Conservation (phyloP, 129 eudicot genomes). For the Cynara cardunculus region DNA sequence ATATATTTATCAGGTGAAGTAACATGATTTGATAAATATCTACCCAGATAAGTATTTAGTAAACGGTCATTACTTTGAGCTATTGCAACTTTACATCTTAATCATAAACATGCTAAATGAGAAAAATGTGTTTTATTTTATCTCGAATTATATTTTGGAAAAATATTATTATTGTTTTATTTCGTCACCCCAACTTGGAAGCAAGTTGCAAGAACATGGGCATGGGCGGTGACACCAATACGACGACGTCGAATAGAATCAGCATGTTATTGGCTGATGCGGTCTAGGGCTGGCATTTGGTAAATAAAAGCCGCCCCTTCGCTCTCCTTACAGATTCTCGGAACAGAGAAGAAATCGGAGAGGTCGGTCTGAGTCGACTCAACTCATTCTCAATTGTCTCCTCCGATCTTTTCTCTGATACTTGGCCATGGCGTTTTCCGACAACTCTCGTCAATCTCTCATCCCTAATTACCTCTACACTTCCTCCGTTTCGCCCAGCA, state of each 20-base stretch:
- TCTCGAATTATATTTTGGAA: not conserved
- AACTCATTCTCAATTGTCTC: not conserved
- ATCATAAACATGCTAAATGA: too few relatives aligned
- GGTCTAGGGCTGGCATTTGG: conserved; percentile 10
- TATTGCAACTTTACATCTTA: too few relatives aligned
- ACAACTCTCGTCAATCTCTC: conserved; percentile 48
- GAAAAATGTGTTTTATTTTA: not conserved
- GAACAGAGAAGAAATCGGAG: conserved; percentile 29
- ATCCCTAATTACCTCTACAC: conserved; percentile 66
- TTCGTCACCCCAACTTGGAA: not conserved
- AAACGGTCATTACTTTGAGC: too few relatives aligned
- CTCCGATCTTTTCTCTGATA: conserved; percentile 24
- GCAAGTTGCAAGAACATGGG: conserved; percentile 14
- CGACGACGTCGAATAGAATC: conserved; percentile 12
- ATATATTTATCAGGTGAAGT: too few relatives aligned
- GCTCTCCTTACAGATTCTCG: conserved; percentile 7
- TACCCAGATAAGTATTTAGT: too few relatives aligned
- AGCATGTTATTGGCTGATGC: conserved; percentile 6
- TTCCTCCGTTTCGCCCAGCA: conserved; percentile 39
- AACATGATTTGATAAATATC: too few relatives aligned
- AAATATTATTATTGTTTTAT: not conserved
- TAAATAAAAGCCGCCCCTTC: not conserved
- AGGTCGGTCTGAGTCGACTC: conserved; percentile 15
- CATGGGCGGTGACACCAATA: not conserved
- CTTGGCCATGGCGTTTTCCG: conserved; percentile 34